A percentile compares a stretch with the other conserved stretches of the same genome.
phyloP scores from a whole-genome alignment of 2,329 filamentous ascomycete genomes.

The Arthrinium puccinioides region DNA sequence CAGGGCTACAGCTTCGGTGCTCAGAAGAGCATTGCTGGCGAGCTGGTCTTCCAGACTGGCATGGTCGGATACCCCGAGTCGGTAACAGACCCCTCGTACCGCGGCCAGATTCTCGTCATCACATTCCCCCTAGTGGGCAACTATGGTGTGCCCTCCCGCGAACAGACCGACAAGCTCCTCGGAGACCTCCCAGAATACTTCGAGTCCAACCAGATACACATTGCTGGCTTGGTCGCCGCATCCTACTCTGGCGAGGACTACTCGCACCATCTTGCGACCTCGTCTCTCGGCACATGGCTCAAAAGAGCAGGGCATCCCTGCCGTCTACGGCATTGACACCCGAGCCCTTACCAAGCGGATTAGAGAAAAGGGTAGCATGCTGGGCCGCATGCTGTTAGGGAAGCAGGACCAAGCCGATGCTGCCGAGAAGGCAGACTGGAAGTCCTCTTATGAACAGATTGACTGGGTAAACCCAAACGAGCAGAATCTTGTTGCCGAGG shows the following conservation, averaged over 20 bases:
- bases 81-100: slow-evolving; percentile 80
- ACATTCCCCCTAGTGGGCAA: slow-evolving; percentile 95
- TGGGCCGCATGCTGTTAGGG: slow-evolving; percentile 79
- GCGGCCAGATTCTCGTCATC: slow-evolving; percentile 90
- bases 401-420: slow-evolving; percentile 40
- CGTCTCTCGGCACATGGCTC: slow-evolving; percentile 88
- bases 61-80: slow-evolving; percentile 99
- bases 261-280: slow-evolving; percentile 87
- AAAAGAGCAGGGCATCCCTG: slow-evolving; percentile 92
- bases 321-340: slow-evolving; percentile 93
- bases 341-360: slow-evolving; percentile 91
- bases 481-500: slow-evolving; percentile 88
- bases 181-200: slow-evolving; percentile 86
- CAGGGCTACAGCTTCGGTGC: slow-evolving; percentile 96
- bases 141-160: slow-evolving; percentile 89
- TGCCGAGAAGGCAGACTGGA: slow-evolving; percentile 32
- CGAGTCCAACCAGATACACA: slow-evolving; percentile 86
- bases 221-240: slow-evolving; percentile 83
- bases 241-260: slow-evolving; percentile 93
- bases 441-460: slow-evolving; percentile 64
- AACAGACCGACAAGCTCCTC: slow-evolving; percentile 77
- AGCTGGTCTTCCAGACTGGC: slow-evolving; percentile 98
- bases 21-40: slow-evolving; percentile 86
- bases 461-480: slow-evolving; percentile 90
- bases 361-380: slow-evolving; percentile 89